Conservation (phyloP, 306 rosid genomes). For the Fragaria iinumae region DNA sequence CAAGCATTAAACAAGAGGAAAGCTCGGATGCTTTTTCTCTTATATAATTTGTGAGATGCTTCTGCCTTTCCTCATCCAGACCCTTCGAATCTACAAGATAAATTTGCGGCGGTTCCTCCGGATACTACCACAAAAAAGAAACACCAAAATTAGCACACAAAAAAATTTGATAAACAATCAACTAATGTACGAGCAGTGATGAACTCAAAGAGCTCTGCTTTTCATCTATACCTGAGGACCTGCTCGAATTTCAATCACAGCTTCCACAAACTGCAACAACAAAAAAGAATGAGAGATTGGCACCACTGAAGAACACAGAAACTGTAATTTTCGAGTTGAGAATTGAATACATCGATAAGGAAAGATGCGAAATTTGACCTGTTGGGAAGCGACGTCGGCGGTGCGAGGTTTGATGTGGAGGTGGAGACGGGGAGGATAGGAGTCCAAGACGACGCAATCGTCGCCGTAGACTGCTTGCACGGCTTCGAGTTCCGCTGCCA, state of each 20-base stretch:
- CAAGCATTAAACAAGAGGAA: conserved; percentile 65
- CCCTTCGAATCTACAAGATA: conserved; percentile 63
- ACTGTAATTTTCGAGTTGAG: background rate
- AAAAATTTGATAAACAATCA: background rate
- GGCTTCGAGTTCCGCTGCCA: conserved; percentile 66
- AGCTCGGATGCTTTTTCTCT: conserved; percentile 53
- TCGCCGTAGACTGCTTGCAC: conserved; percentile 62
- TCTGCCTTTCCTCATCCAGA: conserved; percentile 60
- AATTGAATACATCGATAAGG: background rate
- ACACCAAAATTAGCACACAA: background rate
- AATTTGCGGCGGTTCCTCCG: conserved; percentile 59
- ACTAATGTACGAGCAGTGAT: background rate
- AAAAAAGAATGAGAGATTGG: conserved; percentile 4
- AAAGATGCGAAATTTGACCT: conserved; percentile 36
- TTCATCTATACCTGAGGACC: conserved; percentile 49
- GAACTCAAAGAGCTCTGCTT: background rate
- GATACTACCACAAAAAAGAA: conserved; percentile 48
- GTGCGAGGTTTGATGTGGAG: conserved; percentile 77
- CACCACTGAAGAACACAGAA: background rate
- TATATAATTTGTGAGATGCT: conserved; percentile 37
- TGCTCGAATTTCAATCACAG: conserved; percentile 50
- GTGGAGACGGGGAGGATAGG: conserved; percentile 68
- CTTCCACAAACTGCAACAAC: conserved; percentile 67
- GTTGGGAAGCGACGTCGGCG: conserved; percentile 73
- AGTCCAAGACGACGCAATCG: conserved; percentile 51